phyloP scores from a whole-genome alignment of 2,329 filamentous ascomycete species.

The Exophiala calicioides region DNA sequence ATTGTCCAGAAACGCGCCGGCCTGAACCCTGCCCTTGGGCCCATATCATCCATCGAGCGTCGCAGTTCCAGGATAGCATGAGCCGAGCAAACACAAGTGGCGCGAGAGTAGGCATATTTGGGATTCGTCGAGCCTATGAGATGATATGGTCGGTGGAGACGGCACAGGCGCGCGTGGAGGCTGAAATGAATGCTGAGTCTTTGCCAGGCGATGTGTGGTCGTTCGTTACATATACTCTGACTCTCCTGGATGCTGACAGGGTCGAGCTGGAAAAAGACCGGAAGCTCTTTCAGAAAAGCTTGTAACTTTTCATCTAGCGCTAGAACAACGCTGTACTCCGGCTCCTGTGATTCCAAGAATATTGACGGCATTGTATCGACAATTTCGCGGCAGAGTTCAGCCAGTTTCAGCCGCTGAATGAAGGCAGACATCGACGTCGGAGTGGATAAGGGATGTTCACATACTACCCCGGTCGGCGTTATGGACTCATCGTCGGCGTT shows the following conservation, averaged over 20 bases:
- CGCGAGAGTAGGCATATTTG: slow-evolving; percentile 1
- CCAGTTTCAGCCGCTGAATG: slow-evolving; percentile 5
- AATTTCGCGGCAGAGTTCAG: slow-evolving; percentile 2
- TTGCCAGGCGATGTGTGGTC: slow-evolving; percentile 4
- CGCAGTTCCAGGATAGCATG: background rate
- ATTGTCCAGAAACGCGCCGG: background rate
- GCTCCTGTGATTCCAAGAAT: slow-evolving; percentile 2
- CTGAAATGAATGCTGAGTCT: slow-evolving; percentile 1
- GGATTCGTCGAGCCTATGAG: background rate
- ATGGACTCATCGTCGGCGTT: slow-evolving; percentile 2
- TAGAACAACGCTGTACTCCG: background rate
- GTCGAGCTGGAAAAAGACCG: slow-evolving; percentile 5
- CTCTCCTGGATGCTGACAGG: slow-evolving; percentile 3
- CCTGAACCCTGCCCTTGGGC: background rate
- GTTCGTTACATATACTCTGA: slow-evolving; percentile 1
- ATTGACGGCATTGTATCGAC: background rate
- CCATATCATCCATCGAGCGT: slow-evolving; percentile 1
- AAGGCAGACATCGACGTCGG: slow-evolving; percentile 2
- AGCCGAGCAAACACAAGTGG: slow-evolving; percentile 1
- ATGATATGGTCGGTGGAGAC: slow-evolving; percentile 5
- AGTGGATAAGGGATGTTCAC: background rate
- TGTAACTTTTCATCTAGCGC: slow-evolving; percentile 1
- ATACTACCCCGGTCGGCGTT: background rate
- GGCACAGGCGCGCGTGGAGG: slow-evolving; percentile 4
- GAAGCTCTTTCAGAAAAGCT: background rate